Base-by-base conservation (phyloP, 2,329 filamentous ascomycete species). In the Cladosporium austrohemisphaericum region DNA sequence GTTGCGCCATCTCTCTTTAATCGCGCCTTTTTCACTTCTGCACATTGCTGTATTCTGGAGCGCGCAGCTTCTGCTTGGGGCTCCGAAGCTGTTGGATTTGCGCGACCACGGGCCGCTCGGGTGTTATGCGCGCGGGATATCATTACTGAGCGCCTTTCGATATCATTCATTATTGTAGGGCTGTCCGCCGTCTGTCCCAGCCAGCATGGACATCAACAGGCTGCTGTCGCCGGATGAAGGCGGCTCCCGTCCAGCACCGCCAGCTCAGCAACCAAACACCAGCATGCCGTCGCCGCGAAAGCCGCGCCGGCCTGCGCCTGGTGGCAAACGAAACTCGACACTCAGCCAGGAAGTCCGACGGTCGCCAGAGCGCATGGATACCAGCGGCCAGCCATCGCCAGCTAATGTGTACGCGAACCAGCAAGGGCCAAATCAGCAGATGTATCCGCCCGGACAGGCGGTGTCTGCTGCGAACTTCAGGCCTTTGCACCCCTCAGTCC, bases 161-260 rank as follows among this genome's bases (percentile, higher is more conserved):
- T 22, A 26, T 16, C 37, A 18, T 28, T 16, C 18, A 10, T 37
- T 26, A 18, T 19, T 16, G 32, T 36, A 46, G 43, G 32, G 31
- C 32, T 36, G 22, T 43, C 28, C 31, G 14, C 7, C 14, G 16
- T 23, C 14, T 19, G 31, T 10, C 14, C 20, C 11, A 36, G 31
- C 16, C 32, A 46, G n/a, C 35, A 76, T 76, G 73, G 70, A 76
- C 57, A 76, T 76, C 67, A 72, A 72, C 59, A 71, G 70, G 38
- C 64, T 76, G 44, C 60, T 76, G 44, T 75, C 72, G 60, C 72
- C 73, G 31, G 70, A 72, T 54, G 71, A 74, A 51, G 69, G 69
- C 57, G 44, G 61, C 66, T 35, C 57, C 56, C 51, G 67, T 16
- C 36, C 46, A 16, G 35, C 36, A 33, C 19, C 25, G 19, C 18